A percentile compares a stretch with the other conserved stretches of the same genome.
Evolutionary conservation across 495 filamentous ascomycete genomes (phyloP).

Genomic region (Penicillium bovifimosum): DNA sequence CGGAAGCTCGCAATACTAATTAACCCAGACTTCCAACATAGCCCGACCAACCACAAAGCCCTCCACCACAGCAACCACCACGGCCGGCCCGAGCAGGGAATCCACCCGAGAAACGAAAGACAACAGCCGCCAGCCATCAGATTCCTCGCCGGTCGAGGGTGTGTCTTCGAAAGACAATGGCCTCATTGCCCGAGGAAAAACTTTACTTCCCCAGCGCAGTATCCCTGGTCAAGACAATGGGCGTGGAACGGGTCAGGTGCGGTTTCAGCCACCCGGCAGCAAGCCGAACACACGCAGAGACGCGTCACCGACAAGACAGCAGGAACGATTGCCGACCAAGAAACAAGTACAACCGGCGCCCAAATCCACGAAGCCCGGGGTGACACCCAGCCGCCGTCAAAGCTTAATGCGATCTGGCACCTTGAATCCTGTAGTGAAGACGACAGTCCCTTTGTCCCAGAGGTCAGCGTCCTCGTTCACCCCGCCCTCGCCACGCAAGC

Average conservation of each 20-base stretch:
- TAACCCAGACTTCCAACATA: slow-evolving; percentile 22
- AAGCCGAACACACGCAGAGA: slow-evolving; percentile 8
- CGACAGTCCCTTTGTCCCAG: slow-evolving; percentile 17
- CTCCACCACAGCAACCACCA: not conserved
- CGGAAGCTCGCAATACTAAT: slow-evolving; percentile 5
- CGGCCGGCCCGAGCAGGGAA: slow-evolving; percentile 8
- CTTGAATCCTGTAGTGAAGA: slow-evolving; percentile 18
- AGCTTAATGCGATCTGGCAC: slow-evolving; percentile 31
- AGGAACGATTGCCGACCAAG: slow-evolving; percentile 3
- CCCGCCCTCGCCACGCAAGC: slow-evolving; percentile 32
- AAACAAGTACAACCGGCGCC: slow-evolving; percentile 7
- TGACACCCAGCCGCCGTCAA: slow-evolving; percentile 25
- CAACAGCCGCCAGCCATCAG: not conserved
- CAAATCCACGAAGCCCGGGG: slow-evolving; percentile 1
- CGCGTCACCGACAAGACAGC: slow-evolving; percentile 17
- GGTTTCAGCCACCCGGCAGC: slow-evolving; percentile 13
- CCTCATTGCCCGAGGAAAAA: slow-evolving; percentile 15
- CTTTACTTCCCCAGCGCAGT: slow-evolving; percentile 25
- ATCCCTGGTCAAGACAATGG: slow-evolving; percentile 11
- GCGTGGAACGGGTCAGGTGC: slow-evolving; percentile 4
- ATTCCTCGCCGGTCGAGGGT: slow-evolving; percentile 12
- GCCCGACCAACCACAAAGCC: slow-evolving; percentile 25
- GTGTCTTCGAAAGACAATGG: slow-evolving; percentile 8
- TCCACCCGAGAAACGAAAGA: slow-evolving; percentile 6
- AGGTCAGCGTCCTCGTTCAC: slow-evolving; percentile 13